These are phyloP conservation scores for Hysterangium stoloniferum DNA, from an alignment of 768 basidiomycete genomes.

Conservation along the genomic window DNA sequence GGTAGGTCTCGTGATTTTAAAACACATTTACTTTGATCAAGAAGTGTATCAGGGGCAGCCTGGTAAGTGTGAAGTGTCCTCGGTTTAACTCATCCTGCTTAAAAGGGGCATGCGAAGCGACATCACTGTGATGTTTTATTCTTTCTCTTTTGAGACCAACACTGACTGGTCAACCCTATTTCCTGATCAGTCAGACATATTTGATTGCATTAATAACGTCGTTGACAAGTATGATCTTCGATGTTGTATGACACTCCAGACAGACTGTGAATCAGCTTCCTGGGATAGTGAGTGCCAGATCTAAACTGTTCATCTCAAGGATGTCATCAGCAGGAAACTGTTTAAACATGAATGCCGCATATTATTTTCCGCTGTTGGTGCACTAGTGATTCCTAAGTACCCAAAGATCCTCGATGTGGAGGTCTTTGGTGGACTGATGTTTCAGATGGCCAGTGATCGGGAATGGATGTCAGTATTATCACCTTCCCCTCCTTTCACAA, in stretches of 20 bases:
- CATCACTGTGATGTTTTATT: neutral
- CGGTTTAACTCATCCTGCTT: neutral
- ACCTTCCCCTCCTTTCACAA: no score
- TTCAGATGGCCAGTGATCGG: no score
- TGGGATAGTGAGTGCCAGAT: constrained; percentile 12
- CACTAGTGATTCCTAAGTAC: constrained; percentile 11
- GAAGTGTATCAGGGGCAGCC: neutral
- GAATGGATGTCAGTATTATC: no score
- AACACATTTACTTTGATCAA: neutral
- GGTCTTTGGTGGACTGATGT: constrained; percentile 16
- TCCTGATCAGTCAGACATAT: neutral
- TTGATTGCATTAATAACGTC: constrained; percentile 13
- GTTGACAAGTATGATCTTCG: constrained; percentile 12
- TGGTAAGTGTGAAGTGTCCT: neutral
- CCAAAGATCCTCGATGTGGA: constrained; percentile 13
- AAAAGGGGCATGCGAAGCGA: neutral
- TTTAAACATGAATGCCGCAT: constrained; percentile 15
- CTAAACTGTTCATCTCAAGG: constrained; percentile 15
- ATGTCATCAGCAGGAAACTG: constrained; percentile 11
- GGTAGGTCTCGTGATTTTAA: neutral
- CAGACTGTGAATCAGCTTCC: constrained; percentile 11
- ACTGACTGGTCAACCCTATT: neutral
- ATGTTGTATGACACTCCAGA: constrained; percentile 13
- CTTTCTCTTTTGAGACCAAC: constrained; percentile 4
- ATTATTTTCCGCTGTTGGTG: constrained; percentile 18